Base-by-base conservation (phyloP, 805 yeast species). In the Kurtzmaniella cleridarum region DNA sequence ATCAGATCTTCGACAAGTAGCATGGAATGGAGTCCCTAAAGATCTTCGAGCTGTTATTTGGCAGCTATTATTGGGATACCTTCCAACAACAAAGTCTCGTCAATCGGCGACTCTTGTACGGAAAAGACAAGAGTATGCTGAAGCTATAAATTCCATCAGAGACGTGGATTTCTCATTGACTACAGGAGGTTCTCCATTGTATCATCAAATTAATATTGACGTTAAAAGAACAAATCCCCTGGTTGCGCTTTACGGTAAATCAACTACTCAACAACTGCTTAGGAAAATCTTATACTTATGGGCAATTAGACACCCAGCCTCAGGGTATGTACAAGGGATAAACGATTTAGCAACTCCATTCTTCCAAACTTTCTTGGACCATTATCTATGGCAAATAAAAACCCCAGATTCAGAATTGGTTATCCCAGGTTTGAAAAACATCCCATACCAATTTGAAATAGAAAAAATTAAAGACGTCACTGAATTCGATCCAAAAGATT, bases 241-340 rank as follows among this genome's bases (percentile, higher is more conserved):
- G 35, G 76, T 89, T 37, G 78, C 76, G 43, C 69, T 91, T 28
- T 91, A 91, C 53, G 71, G 82, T 12, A 76, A 57, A 49, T 75
- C 75, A 15, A 66, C 80, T 2, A 86, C 93, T 0, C 98, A 91
- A 49, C 66, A 79, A 40, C 78, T 95, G 12, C 66, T 91, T 42
- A 89, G 90, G 50, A 78, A 84, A 48, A 79, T 93, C 8, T 64
- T 91, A 39, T 91, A 89, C 54, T 66, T 91, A 27, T 91, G 98
- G 98, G 95, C 98, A 0, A 80, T 91, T 18, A 73, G 98, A 48
- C 98, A 93, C 57, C 98, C 98, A 1, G 96, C 98, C 5, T 81
- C 93, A 54, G 98, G 98, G 12, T 91, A 91, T 59, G 98, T 91
- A 15, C 98, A 91, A 65, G 98, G 98, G 20, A 91, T 91, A 37